Conservation (phyloP, 1,284 basidiomycete genomes). For the Amylostereum areolatum region DNA sequence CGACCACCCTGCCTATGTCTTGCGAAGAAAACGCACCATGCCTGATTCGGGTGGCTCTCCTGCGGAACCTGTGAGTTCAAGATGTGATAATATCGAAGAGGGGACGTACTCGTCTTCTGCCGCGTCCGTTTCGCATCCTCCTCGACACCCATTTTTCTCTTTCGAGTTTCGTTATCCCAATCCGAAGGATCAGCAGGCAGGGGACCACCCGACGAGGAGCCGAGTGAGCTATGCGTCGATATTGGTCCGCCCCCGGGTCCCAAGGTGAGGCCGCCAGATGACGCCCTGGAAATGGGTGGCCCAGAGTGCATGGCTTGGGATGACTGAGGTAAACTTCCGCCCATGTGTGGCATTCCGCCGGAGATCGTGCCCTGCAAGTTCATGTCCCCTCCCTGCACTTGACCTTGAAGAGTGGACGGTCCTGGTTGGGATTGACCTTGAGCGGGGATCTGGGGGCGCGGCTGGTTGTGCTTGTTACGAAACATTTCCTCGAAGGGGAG, state of each 20-base stretch:
- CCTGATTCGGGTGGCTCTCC: constrained; percentile 20
- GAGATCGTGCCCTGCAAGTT: constrained; percentile 8
- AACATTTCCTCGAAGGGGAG: constrained; percentile 66
- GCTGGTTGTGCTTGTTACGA: constrained; percentile 51
- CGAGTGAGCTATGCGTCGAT: too few species aligned
- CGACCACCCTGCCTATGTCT: neutral
- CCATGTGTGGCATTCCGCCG: constrained; percentile 6
- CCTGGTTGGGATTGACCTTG: constrained; percentile 1
- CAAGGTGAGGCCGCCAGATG: neutral
- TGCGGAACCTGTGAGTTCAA: constrained; percentile 8
- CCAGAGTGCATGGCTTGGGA: constrained; percentile 1
- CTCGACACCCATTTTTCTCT: constrained; percentile 66
- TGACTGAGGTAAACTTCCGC: constrained; percentile 3
- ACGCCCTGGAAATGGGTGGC: constrained; percentile 8
- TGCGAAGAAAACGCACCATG: constrained; percentile 15
- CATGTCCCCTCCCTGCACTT: constrained; percentile 7
- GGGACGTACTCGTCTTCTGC: constrained; percentile 57
- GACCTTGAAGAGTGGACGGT: constrained; percentile 2
- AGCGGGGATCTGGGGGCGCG: constrained; percentile 4
- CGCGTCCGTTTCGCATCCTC: constrained; percentile 59
- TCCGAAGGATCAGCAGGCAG: constrained; percentile 15
- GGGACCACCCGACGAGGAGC: too few species aligned
- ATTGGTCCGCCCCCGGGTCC: too few species aligned
- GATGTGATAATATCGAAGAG: constrained; percentile 4
- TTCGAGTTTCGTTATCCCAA: constrained; percentile 49